Conservation (phyloP, 1,284 basidiomycete genomes). For the Rhodotorula glutinis region DNA sequence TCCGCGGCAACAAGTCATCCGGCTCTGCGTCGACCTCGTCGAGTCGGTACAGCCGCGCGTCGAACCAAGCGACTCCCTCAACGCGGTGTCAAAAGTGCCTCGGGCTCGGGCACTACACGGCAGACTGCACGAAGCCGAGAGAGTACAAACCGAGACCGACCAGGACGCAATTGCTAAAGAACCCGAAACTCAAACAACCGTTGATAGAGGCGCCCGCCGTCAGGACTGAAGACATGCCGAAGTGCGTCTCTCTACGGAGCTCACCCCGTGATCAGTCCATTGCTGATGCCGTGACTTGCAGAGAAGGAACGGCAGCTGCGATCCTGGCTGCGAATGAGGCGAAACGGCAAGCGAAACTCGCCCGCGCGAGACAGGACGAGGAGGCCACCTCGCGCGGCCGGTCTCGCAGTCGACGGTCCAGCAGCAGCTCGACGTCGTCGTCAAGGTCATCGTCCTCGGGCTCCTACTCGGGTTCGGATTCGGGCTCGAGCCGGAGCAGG, state of each 20-base stretch:
- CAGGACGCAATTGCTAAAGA: constrained; percentile 36
- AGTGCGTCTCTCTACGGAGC: constrained; percentile 4
- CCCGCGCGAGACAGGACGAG: neutral
- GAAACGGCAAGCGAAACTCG: constrained; percentile 24
- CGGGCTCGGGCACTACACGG: constrained; percentile 28
- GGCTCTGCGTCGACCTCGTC: neutral
- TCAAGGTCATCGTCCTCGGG: neutral
- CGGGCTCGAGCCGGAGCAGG: constrained; percentile 9
- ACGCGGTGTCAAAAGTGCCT: constrained; percentile 34
- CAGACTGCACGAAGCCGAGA: constrained; percentile 27
- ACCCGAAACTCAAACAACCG: constrained; percentile 28
- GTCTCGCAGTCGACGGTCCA: neutral
- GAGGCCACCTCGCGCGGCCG: neutral
- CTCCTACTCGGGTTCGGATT: constrained; percentile 1
- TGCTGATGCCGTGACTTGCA: neutral
- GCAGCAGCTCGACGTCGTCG: neutral
- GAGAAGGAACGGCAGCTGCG: constrained; percentile 35
- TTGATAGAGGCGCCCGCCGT: constrained; percentile 18
- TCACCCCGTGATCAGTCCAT: neutral
- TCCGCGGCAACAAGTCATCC: neutral
- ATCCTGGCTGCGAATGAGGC: constrained; percentile 39
- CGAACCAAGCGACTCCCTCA: constrained; percentile 8
- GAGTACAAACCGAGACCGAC: constrained; percentile 26
- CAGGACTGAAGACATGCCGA: constrained; percentile 18
- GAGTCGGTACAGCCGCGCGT: neutral